Conservation (phyloP, 495 filamentous ascomycete species). For the Penicillium subrubescens region DNA sequence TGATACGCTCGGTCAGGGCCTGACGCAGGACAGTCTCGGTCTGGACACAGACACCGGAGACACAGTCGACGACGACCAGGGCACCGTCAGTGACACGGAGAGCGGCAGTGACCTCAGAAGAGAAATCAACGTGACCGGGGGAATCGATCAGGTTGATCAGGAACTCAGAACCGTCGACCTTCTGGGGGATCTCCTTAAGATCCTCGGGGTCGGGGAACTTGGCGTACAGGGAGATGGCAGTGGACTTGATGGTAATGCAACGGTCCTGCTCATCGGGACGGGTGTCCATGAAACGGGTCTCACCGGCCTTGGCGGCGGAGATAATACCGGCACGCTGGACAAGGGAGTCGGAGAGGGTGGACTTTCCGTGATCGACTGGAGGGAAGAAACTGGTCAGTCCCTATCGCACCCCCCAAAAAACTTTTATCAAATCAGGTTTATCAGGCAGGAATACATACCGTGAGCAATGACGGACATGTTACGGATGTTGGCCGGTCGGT, state of each 20-base stretch:
- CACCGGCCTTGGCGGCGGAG: constrained; percentile 95
- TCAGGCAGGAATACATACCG: constrained; percentile 51
- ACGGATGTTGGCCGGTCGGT: constrained; percentile 96
- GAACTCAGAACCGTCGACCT: constrained; percentile 89
- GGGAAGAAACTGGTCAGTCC: constrained; percentile 9
- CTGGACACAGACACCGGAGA: constrained; percentile 98
- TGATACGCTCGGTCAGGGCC: constrained; percentile 99
- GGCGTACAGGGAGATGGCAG: constrained; percentile 97
- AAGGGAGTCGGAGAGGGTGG: constrained; percentile 97
- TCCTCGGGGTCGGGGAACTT: constrained; percentile 80
- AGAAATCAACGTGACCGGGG: constrained; percentile 99
- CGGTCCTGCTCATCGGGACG: constrained; percentile 97
- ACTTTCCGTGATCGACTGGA: constrained; percentile 98
- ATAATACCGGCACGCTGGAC: constrained; percentile 99
- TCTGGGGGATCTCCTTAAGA: constrained; percentile 91
- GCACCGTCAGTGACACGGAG: constrained; percentile 99
- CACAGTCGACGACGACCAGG: constrained; percentile 98
- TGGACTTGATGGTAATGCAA: constrained; percentile 99
- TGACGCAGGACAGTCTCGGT: constrained; percentile 99
- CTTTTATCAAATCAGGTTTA: neutral
- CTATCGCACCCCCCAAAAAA: neutral
- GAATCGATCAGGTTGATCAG: constrained; percentile 99
- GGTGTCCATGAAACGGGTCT: constrained; percentile 94
- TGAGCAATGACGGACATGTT: constrained; percentile 99
- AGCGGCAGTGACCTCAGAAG: constrained; percentile 98